Percentiles rank a stretch among this genome's conserved stretches.
Evolutionary conservation across 148 eudicot genomes (phyloP).

Genomic region (Fagopyrum tataricum): DNA sequence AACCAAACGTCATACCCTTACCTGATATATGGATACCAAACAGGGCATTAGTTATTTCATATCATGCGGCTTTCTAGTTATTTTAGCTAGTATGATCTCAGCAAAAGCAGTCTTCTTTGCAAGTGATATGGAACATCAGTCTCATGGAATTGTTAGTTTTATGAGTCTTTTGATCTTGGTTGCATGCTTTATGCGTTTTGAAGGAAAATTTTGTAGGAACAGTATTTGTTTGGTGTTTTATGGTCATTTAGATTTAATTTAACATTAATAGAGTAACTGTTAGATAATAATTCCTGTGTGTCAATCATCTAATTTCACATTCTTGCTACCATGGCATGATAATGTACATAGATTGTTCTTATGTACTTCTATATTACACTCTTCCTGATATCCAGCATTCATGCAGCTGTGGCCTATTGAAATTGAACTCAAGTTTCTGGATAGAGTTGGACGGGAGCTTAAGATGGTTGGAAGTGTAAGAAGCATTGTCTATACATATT

Average conservation of each 20-base stretch:
- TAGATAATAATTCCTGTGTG: not conserved
- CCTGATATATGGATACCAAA: too few relatives aligned
- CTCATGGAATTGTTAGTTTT: not conserved
- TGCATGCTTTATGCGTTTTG: not conserved
- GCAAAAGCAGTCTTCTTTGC: not conserved
- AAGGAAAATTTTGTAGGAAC: not conserved
- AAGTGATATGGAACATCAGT: not conserved
- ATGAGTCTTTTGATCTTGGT: not conserved
- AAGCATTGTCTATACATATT: not conserved
- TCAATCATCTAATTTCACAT: not conserved
- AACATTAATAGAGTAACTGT: not conserved
- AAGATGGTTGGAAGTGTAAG: constrained; percentile 75
- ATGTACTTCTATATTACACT: too few relatives aligned
- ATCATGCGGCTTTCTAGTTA: too few relatives aligned
- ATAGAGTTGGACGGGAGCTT: constrained; percentile 88
- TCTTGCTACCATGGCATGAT: not conserved
- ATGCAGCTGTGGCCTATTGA: constrained; percentile 89
- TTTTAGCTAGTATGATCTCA: too few relatives aligned
- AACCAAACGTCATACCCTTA: too few relatives aligned
- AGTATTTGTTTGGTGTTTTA: not conserved
- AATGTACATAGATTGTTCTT: not conserved
- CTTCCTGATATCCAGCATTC: constrained; percentile 2
- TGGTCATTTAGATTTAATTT: not conserved
- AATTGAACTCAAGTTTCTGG: constrained; percentile 75
- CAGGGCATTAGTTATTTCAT: too few relatives aligned